Base-by-base conservation (phyloP, 805 yeast species). In the Metschnikowia chrysomelidarum region DNA sequence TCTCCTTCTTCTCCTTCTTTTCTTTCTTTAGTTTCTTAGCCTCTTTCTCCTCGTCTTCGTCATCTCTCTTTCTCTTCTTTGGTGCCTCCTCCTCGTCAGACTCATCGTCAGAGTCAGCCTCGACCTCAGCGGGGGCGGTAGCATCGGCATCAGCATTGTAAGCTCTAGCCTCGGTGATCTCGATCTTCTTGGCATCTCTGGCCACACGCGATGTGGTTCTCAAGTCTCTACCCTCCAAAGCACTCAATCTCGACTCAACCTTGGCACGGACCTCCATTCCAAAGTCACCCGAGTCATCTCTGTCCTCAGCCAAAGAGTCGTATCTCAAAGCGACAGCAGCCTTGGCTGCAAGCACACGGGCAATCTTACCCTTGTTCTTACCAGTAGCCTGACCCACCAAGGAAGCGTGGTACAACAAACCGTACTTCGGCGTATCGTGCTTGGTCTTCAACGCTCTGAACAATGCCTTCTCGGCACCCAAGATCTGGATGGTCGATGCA, bases 321-420 rank as follows among this genome's bases (percentile, higher is more conserved):
- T 85, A 91, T 75, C 98, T 86, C 53, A 91, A 73, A 44, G 96
- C 86, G 55, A 93, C 94, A 37, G 98, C 95, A 50, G 97, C 95
- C 73, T 93, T 93, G 41, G 98, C 98, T 53, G 98, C 98, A 47
- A 93, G 78, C 51, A 93, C 96, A 73, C 98, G 83, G 40, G 98
- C 98, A 62, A 93, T 87, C 75, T 89, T 93, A 73, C 98, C 98
- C 76, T 93, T 93, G 75, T 93, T 93, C 75, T 93, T 93, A 49
- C 94, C 82, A 46, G 88, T 73, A 42, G 98, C 98, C 66, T 79
- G 83, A 53, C 96, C 95, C 56, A 88, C 87, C 66, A 87, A 87
- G 20, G 95, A 84, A 29, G 96, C 86, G 71, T 89, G 96, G 75
- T 89, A 88, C 56, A 88, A 87, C 60, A 88, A 78, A 58, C 97